Base-by-base conservation (phyloP, 345 rosid species). In the Tarenaya hassleriana region DNA sequence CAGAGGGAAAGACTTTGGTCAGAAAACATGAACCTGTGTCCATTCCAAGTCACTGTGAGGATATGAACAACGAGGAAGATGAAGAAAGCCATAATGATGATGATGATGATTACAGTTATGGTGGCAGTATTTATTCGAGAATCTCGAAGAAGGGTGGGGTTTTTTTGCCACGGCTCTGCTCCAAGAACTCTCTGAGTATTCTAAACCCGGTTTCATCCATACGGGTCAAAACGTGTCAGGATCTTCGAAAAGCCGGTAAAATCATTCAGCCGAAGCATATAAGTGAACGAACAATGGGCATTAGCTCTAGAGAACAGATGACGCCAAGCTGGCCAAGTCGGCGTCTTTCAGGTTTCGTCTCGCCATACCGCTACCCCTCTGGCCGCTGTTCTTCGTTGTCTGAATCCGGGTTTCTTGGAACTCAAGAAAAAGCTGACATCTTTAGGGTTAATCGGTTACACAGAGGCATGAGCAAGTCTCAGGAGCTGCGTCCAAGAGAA, bases 331-430 rank as follows among this genome's bases (percentile, higher is more conserved):
- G 71, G 71, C 60, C 71, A 34, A 60, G 61, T 24, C 47, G 66
- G 16, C 57, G 71, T 4, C 89, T 55, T 73, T 73, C 64, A 75
- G 79, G 59, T 76, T 72, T 34, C 14, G 53, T 80, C 63, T 69
- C 73, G 61, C 48, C 75, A 71, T 60, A 82, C 70, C 66, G 61
- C 77, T 24, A 24, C 29, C 3, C 29, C n/a, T n/a, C n/a, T n/a
- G n/a, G n/a, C n/a, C n/a, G n/a, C n/a, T n/a, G n/a, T 24, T 90
- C 44, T 61, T 86, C 58, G 75, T 74, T 58, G 69, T 70, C 35
- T 70, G 77, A 64, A 56, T 52, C 45, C 80, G 82, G 64, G 64
- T 69, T 63, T 77, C 56, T 13, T 69, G 86, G 35, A 35, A 53
- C 58, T 66, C 86, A 17, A 56, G 76, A 69, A 79, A 76, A 61